These are phyloP conservation scores for Syncephalastrum racemosum DNA, from an alignment of 371 early-diverging fungal genomes.

Conservation along the genomic window DNA sequence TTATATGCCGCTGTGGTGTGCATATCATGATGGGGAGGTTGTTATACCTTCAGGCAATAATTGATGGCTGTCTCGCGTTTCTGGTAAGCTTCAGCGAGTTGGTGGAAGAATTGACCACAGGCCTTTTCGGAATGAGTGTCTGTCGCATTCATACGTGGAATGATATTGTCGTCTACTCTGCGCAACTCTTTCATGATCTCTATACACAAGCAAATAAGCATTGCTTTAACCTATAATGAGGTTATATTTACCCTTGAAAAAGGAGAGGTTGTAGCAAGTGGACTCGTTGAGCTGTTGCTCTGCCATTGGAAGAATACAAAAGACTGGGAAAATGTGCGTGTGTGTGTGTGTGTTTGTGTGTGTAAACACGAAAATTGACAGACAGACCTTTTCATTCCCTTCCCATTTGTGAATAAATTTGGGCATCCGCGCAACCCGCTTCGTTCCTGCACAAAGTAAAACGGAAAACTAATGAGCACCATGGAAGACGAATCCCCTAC, in stretches of 20 bases:
- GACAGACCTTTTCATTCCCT: too few species aligned
- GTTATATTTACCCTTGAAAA: constrained; percentile 60
- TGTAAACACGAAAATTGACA: too few species aligned
- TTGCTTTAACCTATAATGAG: neutral
- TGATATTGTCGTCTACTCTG: constrained; percentile 80
- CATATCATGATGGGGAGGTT: neutral
- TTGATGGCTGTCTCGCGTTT: constrained; percentile 70
- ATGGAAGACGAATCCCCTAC: too few species aligned
- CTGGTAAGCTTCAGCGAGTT: constrained; percentile 64
- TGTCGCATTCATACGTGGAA: constrained; percentile 73
- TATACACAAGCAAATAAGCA: constrained; percentile 15
- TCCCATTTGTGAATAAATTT: too few species aligned
- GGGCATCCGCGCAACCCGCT: too few species aligned
- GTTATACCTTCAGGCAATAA: constrained; percentile 64
- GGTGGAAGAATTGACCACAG: constrained; percentile 67
- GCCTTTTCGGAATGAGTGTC: constrained; percentile 65
- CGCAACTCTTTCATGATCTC: constrained; percentile 72
- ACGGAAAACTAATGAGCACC: too few species aligned
- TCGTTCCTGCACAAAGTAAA: too few species aligned
- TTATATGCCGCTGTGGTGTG: neutral
- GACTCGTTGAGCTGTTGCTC: constrained; percentile 33
- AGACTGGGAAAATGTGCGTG: too few species aligned
- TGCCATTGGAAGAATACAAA: constrained; percentile 15
- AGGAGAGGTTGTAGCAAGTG: constrained; percentile 67
- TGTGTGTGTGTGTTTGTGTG: too few species aligned